These are phyloP conservation scores for Populus alba DNA, from an alignment of 345 rosid genomes.

Conservation along the genomic window DNA sequence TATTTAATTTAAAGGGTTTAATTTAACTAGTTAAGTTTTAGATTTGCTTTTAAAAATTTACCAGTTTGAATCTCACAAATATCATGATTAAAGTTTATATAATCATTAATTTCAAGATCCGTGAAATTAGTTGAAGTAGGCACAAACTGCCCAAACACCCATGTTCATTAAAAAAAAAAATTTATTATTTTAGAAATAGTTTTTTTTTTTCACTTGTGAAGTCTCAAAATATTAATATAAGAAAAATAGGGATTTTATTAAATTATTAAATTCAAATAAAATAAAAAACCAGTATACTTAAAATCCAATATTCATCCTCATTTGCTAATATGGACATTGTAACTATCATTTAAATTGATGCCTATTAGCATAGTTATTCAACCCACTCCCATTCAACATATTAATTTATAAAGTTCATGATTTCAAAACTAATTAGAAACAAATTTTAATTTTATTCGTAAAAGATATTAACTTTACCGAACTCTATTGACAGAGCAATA, in stretches of 20 bases:
- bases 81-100: fast-evolving
- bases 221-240: not conserved
- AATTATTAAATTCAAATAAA: not conserved
- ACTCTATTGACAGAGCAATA: too few relatives aligned
- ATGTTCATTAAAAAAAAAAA: too few relatives aligned
- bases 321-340: not conserved
- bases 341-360: not conserved
- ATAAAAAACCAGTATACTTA: not conserved
- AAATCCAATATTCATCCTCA: not conserved
- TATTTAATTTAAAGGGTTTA: not conserved
- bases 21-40: too few relatives aligned
- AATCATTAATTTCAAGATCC: fast-evolving
- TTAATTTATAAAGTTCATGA: too few relatives aligned
- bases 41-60: too few relatives aligned
- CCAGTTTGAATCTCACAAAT: fast-evolving
- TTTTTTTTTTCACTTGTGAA: not conserved
- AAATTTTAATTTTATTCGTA: too few relatives aligned
- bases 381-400: too few relatives aligned
- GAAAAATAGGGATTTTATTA: not conserved
- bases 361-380: not conserved
- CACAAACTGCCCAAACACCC: too few relatives aligned
- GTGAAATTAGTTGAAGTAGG: too few relatives aligned
- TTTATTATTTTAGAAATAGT: not conserved
- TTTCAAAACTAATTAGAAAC: too few relatives aligned
- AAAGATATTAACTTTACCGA: too few relatives aligned